These are phyloP conservation scores for Apiospora kogelbergensis DNA, from an alignment of 2,329 filamentous ascomycete genomes.

Conservation along the genomic window DNA sequence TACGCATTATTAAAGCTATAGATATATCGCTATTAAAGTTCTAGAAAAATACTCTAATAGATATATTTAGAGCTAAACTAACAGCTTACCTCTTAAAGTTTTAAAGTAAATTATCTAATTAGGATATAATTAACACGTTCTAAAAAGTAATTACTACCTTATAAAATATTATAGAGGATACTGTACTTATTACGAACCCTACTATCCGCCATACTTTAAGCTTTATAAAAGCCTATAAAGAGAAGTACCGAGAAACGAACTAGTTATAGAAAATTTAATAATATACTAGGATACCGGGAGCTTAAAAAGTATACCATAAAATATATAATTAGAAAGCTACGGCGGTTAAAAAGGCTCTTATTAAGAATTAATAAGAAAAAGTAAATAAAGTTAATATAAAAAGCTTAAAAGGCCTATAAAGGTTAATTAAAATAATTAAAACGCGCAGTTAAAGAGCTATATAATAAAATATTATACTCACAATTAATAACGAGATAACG, in stretches of 20 bases:
- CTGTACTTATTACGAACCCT: too few relatives aligned
- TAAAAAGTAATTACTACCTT: too few relatives aligned
- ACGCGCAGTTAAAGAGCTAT: background rate
- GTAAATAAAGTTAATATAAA: background rate
- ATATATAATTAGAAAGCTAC: background rate
- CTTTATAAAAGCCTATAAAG: background rate
- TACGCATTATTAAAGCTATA: too few relatives aligned
- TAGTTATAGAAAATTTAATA: background rate
- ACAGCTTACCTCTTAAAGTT: too few relatives aligned
- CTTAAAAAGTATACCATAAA: background rate
- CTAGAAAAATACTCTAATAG: too few relatives aligned
- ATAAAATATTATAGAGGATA: too few relatives aligned
- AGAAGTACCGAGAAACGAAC: background rate
- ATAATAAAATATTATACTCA: background rate
- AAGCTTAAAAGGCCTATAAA: background rate
- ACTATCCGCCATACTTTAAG: background rate
- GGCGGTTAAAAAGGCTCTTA: background rate
- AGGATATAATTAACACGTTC: too few relatives aligned
- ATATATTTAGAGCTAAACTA: too few relatives aligned
- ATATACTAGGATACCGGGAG: background rate
- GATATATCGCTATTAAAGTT: too few relatives aligned
- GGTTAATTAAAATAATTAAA: background rate
- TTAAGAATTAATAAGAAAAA: background rate
- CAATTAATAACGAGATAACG: background rate
- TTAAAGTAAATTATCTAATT: too few relatives aligned